Conservation (phyloP, 768 basidiomycete genomes). For the Leccinum variicolor region DNA sequence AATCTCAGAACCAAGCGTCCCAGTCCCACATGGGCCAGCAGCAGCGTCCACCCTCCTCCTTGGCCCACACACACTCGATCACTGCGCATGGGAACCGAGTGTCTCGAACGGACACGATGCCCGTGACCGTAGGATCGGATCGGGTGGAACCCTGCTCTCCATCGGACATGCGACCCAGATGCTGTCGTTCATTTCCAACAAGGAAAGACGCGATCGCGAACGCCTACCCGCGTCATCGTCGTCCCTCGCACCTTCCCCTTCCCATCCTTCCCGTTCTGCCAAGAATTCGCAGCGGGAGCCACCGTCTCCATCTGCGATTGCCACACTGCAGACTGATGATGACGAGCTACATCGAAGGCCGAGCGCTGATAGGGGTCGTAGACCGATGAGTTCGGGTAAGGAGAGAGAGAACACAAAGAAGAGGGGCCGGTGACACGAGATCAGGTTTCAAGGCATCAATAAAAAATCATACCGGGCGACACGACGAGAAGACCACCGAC, state of each 20-base stretch:
- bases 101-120: constrained; percentile 32
- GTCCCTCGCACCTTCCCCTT: constrained; percentile 19
- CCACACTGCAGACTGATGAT: constrained; percentile 27
- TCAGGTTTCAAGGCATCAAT: constrained; percentile 6
- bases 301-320: constrained; percentile 31
- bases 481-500: too few relatives aligned
- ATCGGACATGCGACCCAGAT: constrained; percentile 22
- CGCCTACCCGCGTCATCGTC: constrained; percentile 21
- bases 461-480: background rate
- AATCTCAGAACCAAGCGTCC: constrained; percentile 31
- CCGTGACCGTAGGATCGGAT: constrained; percentile 26
- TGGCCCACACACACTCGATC: constrained; percentile 22
- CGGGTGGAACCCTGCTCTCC: constrained; percentile 20
- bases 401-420: background rate
- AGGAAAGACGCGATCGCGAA: constrained; percentile 27
- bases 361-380: constrained; percentile 24
- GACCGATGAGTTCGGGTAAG: constrained; percentile 30
- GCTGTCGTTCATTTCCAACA: constrained; percentile 21
- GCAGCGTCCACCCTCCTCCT: background rate
- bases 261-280: constrained; percentile 8
- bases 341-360: constrained; percentile 22
- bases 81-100: constrained; percentile 21
- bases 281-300: constrained; percentile 25
- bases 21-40: constrained; percentile 15
- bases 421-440: background rate